Base-by-base conservation (phyloP, 2,329 filamentous ascomycete genomes). In the Talaromyces albobiverticillius region DNA sequence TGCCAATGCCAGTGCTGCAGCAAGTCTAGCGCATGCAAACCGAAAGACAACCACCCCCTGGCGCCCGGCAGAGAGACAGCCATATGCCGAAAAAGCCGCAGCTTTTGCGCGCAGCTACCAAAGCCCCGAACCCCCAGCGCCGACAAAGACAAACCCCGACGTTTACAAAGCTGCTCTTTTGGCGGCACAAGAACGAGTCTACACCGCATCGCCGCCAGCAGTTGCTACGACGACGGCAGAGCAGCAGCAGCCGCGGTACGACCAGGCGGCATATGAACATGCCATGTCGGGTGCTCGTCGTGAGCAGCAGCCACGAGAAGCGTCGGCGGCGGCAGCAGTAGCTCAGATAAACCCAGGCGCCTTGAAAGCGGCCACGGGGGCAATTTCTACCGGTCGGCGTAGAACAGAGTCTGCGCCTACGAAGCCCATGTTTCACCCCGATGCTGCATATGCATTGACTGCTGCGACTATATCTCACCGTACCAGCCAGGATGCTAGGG, bases 141-240 rank as follows among this genome's bases (percentile, higher is more conserved):
- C 56, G 31, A 83, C 85, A 8, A 77, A 84, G 55, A 73, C 80
- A 53, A 88, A 82, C 64, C 75, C 82, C 11, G 82, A 85, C 47
- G 87, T 88, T 32, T 85, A 87, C 48, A 89, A 88, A 66, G 89
- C 90, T 46, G 90, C 90, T 3, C 67, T 90, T 9, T 74, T 89
- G 23, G 89, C 89, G 18, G 60, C 64, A 5, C 62, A 65, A 41
- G 68, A 71, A 45, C 62, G 61, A 26, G 62, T 60, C 40, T 50
- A 59, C 5, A 59, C 34, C 22, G 43, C 56, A 13, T 52, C 62
- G 18, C 49, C 63, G 14, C 41, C 47, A 23, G 43, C 36, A 25
- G 31, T 7, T 13, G 32, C 20, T 18, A 43, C n/a, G 18, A 51
- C 47, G n/a, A n/a, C 14, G 26, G 26, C 10, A 10, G 26, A 6